Evolutionary conservation across 2,329 filamentous ascomycete genomes (phyloP), one percentile per base, ranked within the genome.

Genomic region (Neonectria hederae): DNA sequence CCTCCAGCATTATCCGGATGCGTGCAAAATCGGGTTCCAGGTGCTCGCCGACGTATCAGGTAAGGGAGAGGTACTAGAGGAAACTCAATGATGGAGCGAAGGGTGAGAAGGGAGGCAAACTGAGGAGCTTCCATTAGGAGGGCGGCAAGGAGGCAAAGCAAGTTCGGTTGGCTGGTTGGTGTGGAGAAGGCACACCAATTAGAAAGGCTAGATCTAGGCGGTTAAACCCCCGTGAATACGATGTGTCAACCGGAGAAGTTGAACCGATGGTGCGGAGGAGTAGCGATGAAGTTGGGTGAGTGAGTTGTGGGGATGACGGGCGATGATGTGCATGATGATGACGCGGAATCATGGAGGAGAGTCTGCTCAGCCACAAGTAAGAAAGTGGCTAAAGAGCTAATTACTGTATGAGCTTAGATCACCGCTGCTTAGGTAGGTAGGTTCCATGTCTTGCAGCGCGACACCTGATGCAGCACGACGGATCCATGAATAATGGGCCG

Each of bases 1-100:
- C 38, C 38, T 42, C 24, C 46, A 21, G 49, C 51, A 54, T 60
- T 45, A 8, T 35, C 57, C 51, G 51, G 40, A 54, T 48, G 19
- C 35, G 49, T 40, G 17, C 52, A 54, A 42, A 10, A 38, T 52
- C 43, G 54, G n/a, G 28, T 42, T 42, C 43, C 28, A 48, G 53
- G 53, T 38, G 28, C 54, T 62, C 38, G 28, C 46, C 53, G 48
- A 42, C 54, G 59, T 53, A 57, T 53, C 46, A 24, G 38, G 59
- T 32, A 57, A 58, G 32, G 55, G 54, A 30, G 13, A 40, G 53
- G 40, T 30, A 26, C 53, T 55, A 32, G 42, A 26, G 19, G 54
- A 38, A 48, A 48, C 45, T 42, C 42, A 14, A 38, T 30, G 43
- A 38, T 5, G 28, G 26, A 32, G n/a, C 40, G 24, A 32, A 21